Percentiles rank a stretch among this genome's conserved stretches.
Conservation (phyloP, 2,329 filamentous ascomycete species). For the Simplicillium aogashimaense region DNA sequence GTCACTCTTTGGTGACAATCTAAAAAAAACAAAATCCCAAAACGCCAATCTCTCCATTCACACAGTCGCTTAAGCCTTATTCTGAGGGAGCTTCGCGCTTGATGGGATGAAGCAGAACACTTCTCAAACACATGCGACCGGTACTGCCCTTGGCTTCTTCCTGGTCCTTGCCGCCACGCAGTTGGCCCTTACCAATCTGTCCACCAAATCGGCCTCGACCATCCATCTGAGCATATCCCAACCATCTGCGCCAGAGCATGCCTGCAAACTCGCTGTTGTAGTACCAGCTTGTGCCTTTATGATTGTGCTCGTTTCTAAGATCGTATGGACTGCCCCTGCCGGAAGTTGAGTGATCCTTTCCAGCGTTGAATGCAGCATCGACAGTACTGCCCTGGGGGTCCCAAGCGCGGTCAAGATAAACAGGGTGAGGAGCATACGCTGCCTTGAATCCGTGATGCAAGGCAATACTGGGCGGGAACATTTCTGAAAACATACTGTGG, state of each 20-base stretch:
- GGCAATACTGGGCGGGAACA: constrained; percentile 64
- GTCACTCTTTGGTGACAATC: too few relatives aligned
- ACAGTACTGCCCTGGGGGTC: constrained; percentile 49
- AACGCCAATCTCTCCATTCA: too few relatives aligned
- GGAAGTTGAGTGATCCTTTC: constrained; percentile 55
- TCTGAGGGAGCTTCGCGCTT: constrained; percentile 53
- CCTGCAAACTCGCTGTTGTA: constrained; percentile 71
- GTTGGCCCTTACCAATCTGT: constrained; percentile 32
- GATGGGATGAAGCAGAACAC: constrained; percentile 73
- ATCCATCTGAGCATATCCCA: constrained; percentile 48
- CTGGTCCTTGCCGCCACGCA: constrained; percentile 41
- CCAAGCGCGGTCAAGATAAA: constrained; percentile 73
- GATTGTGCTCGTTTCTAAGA: constrained; percentile 67
- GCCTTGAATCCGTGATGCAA: constrained; percentile 72
- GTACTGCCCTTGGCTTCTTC: constrained; percentile 32
- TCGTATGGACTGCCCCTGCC: constrained; percentile 59
- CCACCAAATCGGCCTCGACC: constrained; percentile 40
- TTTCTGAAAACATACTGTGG: constrained; percentile 69
- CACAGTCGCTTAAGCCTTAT: background rate
- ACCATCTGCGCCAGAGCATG: constrained; percentile 71
- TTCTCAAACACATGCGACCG: constrained; percentile 69
- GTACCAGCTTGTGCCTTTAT: constrained; percentile 75
- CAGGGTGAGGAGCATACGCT: constrained; percentile 71
- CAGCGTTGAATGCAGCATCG: constrained; percentile 71
- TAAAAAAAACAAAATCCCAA: too few relatives aligned